Base-by-base conservation (phyloP, 371 early-diverging fungal genomes). In the Umbelopsis sp. region DNA sequence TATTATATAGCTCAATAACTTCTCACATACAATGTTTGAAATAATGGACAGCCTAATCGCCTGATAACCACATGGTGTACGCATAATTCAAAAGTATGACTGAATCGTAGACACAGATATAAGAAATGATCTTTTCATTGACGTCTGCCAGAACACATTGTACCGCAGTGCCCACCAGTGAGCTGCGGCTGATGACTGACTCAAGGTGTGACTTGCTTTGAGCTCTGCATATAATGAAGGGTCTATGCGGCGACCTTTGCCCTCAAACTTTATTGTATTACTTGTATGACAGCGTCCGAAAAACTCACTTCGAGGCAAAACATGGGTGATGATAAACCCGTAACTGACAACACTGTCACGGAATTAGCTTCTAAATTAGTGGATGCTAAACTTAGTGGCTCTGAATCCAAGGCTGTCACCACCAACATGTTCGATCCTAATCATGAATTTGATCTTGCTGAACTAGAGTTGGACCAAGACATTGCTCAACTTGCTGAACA, bases 391-490 rank as follows among this genome's bases (percentile, higher is more conserved):
- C 57, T 57, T 2, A 35, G 18, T 35, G 57, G 29, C 29, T 14
- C 35, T 35, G 57, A 57, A 37, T 57, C 57, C 5, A 35, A 57
- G 1, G 11, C 6, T 57, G 18, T 35, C 11, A 5, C 57, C 18
- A 57, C 57, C 12, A 57, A 57, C 57, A 57, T 57, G 57, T 57
- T 57, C 35, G 37, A 57, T 35, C 57, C 57, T 18, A 57, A 57
- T 7, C 57, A 57, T 35, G 35, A 29, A 18, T 11, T 57, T 35
- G 57, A 57, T 35, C 57, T 57, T 12, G 57, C 57, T 35, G 57
- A 57, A 6, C 32, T 57, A n/a, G 57, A 57, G 35, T 29, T 57
- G 18, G 57, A 57, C 29, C 46, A 44, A 11, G 48, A 68, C 16
- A 52, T 57, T 35, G 57, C 57, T 57, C 57, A 57, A 0, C 35